Percentiles rank a stretch among this genome's conserved stretches.
Conservation (phyloP, 345 rosid genomes). For the Melastoma malabathricum region DNA sequence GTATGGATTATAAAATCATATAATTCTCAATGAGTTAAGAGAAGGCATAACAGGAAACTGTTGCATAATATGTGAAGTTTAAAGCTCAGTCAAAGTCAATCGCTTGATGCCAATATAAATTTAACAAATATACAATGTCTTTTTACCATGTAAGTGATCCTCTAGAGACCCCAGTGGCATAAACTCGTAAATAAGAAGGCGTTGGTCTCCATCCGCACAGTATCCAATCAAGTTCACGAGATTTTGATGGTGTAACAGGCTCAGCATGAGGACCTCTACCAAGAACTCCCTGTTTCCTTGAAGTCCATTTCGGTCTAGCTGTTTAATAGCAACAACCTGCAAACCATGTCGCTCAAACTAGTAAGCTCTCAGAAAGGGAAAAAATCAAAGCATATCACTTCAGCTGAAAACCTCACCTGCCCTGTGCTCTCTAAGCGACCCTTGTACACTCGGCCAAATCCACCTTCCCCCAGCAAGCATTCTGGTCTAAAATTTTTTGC, state of each 20-base stretch:
- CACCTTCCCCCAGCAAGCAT: constrained; percentile 87
- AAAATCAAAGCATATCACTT: no score
- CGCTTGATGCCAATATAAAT: neutral
- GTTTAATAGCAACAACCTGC: constrained; percentile 94
- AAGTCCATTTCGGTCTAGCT: constrained; percentile 83
- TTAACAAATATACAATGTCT: neutral
- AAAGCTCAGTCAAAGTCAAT: neutral
- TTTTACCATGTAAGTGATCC: constrained; percentile 93
- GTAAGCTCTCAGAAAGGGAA: no score
- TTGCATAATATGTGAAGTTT: no score
- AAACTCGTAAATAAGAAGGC: constrained; percentile 90
- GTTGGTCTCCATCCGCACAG: constrained; percentile 97
- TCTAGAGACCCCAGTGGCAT: constrained; percentile 94
- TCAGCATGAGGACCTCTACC: constrained; percentile 96
- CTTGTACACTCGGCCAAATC: constrained; percentile 89
- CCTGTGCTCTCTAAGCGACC: constrained; percentile 86
- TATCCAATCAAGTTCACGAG: constrained; percentile 94
- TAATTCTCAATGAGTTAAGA: no score
- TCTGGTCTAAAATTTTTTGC: constrained; percentile 75
- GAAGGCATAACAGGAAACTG: no score
- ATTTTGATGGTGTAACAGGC: constrained; percentile 86
- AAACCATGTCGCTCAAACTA: constrained; percentile 9
- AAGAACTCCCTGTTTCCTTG: constrained; percentile 98
- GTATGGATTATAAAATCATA: no score
- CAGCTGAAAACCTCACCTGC: constrained; percentile 31